Percentiles rank a stretch among this genome's conserved stretches.
These are phyloP conservation scores for Clonostachys sp. DNA, from an alignment of 2,329 filamentous ascomycete genomes.

Conservation along the genomic window DNA sequence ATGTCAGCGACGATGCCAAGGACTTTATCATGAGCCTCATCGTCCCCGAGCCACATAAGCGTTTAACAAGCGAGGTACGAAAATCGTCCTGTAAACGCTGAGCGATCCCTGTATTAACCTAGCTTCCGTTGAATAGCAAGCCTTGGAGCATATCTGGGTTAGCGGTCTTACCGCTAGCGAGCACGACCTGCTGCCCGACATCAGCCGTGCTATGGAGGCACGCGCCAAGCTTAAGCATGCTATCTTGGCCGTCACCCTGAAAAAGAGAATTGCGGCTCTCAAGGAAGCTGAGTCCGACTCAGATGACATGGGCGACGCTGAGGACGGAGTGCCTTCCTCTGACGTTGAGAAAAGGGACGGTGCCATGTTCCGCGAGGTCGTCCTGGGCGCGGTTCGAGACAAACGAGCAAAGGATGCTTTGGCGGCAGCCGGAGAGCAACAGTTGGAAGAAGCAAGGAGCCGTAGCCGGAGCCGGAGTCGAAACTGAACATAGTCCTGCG, in stretches of 20 bases:
- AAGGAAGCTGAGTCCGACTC: constrained; percentile 86
- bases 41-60: constrained; percentile 70
- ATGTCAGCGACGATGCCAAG: constrained; percentile 93
- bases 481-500: not conserved
- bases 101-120: not conserved
- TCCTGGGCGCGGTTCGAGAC: constrained; percentile 5
- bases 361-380: constrained; percentile 6
- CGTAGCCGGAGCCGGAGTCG: not conserved
- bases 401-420: constrained; percentile 5
- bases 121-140: constrained; percentile 45
- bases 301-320: constrained; percentile 65
- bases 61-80: constrained; percentile 72
- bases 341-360: constrained; percentile 4
- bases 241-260: constrained; percentile 93
- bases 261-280: constrained; percentile 91
- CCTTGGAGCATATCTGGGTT: constrained; percentile 81
- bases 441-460: constrained; percentile 3
- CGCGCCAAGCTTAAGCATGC: constrained; percentile 87
- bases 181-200: constrained; percentile 95
- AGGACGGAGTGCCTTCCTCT: constrained; percentile 39
- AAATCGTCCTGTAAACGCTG: not conserved
- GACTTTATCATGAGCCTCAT: constrained; percentile 84
- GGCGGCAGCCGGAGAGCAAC: constrained; percentile 2
- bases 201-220: constrained; percentile 81
- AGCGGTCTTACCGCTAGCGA: constrained; percentile 87